Evolutionary conservation across 371 early-diverging fungal genomes (phyloP), one percentile per base, ranked within the genome.

Genomic region (Mortierella sp.): DNA sequence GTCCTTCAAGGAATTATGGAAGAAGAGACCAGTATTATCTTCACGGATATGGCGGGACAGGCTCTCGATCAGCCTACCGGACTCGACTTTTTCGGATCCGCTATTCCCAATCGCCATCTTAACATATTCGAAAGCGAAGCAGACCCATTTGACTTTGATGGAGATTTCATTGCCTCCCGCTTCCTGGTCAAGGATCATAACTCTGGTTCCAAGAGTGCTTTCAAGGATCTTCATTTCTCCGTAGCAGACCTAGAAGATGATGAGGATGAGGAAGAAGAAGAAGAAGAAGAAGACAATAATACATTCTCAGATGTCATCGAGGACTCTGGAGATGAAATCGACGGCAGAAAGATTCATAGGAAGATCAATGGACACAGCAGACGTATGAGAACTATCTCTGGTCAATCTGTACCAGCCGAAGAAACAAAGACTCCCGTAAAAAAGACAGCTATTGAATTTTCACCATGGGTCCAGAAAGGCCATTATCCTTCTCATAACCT

Each of bases 1-100:
- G 92, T 93, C 0, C 83, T 90, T 37, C 94, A 93, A 74, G 93
- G 94, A 0, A 83, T 85, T 59, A 82, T 92, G 34, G 68, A 82
- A 22, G 66, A 64, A 10, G 71, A 73, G n/a, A 86, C 87, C 13
- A 62, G 69, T 31, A 68, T 89, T 22, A 70, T 87, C 15, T 76
- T 88, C 58, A 83, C 83, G 13, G 83, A 83, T 23, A 66, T 77
- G 58, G 80, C 83, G 22, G 63, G 77, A 10, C 42, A 45, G 9
- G 55, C 55, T n/a, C 45, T 64, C n/a, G 62, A 58, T 43, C 49
- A 19, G 23, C 56, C 66, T 6, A 47, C 54, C 2, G 70, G 43
- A 5, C 22, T 59, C 37, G 75, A 67, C 13, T 72, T 62, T 59
- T 70, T 67, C 28, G 64, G 15, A 40, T 59, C 51, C 15, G 70